These are phyloP conservation scores for Lactarius psammicola DNA, from an alignment of 768 basidiomycete genomes.

Conservation along the genomic window DNA sequence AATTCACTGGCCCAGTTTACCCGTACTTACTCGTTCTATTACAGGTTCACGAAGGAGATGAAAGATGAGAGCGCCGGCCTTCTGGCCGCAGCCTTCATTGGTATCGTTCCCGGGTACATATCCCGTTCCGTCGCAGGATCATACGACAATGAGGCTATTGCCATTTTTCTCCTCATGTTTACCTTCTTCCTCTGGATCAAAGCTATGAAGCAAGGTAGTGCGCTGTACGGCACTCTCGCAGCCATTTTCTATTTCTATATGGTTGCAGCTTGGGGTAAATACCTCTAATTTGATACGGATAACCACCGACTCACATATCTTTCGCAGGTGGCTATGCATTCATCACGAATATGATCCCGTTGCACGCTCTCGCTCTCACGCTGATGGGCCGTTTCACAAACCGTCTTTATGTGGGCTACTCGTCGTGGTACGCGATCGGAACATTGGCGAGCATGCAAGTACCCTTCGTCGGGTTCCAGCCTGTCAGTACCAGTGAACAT, in stretches of 20 bases:
- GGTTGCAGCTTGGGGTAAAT: slow-evolving; percentile 99
- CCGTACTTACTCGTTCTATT: not conserved
- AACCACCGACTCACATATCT: not conserved
- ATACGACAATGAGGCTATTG: slow-evolving; percentile 99
- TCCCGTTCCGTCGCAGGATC: slow-evolving; percentile 98
- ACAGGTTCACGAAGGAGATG: slow-evolving; percentile 94
- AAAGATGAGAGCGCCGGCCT: slow-evolving; percentile 93
- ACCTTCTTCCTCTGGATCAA: slow-evolving; percentile 98
- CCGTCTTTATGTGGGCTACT: slow-evolving; percentile 92
- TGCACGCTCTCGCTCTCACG: slow-evolving; percentile 91
- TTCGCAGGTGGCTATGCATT: slow-evolving; percentile 89
- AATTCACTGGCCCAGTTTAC: not conserved
- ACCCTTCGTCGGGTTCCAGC: slow-evolving; percentile 98
- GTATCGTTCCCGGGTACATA: slow-evolving; percentile 97
- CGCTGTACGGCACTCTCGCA: slow-evolving; percentile 83
- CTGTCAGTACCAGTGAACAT: slow-evolving; percentile 96
- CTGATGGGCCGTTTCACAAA: slow-evolving; percentile 95
- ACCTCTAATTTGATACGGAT: not conserved
- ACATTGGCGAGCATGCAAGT: slow-evolving; percentile 99
- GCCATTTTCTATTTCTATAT: slow-evolving; percentile 99
- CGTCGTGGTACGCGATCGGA: slow-evolving; percentile 96
- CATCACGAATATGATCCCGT: slow-evolving; percentile 99
- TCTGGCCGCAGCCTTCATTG: slow-evolving; percentile 97
- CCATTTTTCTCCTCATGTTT: slow-evolving; percentile 99
- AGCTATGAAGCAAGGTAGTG: slow-evolving; percentile 91